Conservation (phyloP, 768 basidiomycete species). For the Agaricus subrufescens region DNA sequence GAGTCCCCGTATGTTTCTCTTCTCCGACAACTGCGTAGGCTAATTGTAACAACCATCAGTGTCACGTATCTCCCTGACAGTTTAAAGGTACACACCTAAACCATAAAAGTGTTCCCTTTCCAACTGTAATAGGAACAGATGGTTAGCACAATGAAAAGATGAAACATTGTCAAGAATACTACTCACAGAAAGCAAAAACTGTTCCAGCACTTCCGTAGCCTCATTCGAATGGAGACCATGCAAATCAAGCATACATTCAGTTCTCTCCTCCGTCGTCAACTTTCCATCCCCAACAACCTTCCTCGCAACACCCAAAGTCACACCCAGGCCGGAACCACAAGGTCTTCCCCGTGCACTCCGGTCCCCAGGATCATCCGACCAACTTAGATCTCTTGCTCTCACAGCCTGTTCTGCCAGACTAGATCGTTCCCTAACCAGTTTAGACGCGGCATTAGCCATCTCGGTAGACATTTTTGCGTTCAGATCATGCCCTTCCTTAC, state of each 20-base stretch:
- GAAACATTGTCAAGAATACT: conserved; percentile 4
- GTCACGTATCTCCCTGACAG: conserved; percentile 6
- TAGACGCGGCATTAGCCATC: conserved; percentile 80
- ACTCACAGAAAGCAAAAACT: conserved; percentile 83
- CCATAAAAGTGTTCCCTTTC: conserved; percentile 89
- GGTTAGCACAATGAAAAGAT: not conserved
- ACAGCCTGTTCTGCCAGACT: conserved; percentile 74
- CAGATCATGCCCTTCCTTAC: conserved; percentile 88
- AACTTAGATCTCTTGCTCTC: conserved; percentile 58
- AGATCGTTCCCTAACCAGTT: conserved; percentile 80
- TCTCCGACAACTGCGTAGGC: conserved; percentile 92
- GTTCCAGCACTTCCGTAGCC: conserved; percentile 85
- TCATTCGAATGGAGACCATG: conserved; percentile 95
- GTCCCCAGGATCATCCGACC: conserved; percentile 85
- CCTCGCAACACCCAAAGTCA: conserved; percentile 81
- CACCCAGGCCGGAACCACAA: conserved; percentile 80
- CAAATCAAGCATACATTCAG: conserved; percentile 81
- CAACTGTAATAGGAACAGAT: conserved; percentile 38
- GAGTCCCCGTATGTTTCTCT: conserved; percentile 93
- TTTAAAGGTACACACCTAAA: conserved; percentile 47
- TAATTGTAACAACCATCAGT: conserved; percentile 20
- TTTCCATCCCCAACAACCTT: conserved; percentile 48
- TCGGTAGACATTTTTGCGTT: conserved; percentile 89
- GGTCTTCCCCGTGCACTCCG: conserved; percentile 66
- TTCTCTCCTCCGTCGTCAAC: conserved; percentile 80